Evolutionary conservation across 1,139 yeast species (phyloP), one percentile per base, ranked within the genome.

Genomic region (Taphrina sp.): DNA sequence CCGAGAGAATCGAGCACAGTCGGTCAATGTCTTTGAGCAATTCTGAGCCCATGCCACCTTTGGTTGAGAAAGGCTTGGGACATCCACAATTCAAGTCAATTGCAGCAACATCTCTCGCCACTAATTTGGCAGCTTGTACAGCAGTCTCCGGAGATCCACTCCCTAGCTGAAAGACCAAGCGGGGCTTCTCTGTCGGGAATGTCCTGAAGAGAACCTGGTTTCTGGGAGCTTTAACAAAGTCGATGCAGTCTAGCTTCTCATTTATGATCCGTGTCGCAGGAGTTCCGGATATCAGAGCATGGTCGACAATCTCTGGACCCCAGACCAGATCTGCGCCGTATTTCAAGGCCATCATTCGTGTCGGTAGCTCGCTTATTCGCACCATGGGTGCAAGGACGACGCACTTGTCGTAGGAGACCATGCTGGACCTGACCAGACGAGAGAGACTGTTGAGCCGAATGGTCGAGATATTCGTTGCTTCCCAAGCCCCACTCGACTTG

Each of bases 41-140:
- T 0, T 95, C 96, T 2, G 97, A 96, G 3, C 98, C 98, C 97
- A 92, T 92, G 0, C 98, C 98, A 0, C 94, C 77, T 68, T 89
- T 96, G 2, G 88, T 77, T 1, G 89, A 82, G 58, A 70, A 70
- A 46, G 69, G 74, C 66, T 88, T 89, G 1, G 98, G 98, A 70
- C 98, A 92, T 3, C 98, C 98, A 38, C 96, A 88, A 68, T 92
- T 92, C 60, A 92, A 78, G 67, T 92, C 98, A 12, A 92, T 85
- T 5, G 95, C 97, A 60, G 82, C 89, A 1, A 92, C 97, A 68
- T 92, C 98, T 1, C 75, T 66, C 14, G 90, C 88, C 1, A 92
- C 86, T 46, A 82, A 75, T 57, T 76, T 72, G 0, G 95, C 96
- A 0, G 96, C 98, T 60, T 82, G 74, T 0, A 88, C 95, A 0